Evolutionary conservation across 352 stramenopile genomes (phyloP).

Genomic region (Pythium graminicola): DNA sequence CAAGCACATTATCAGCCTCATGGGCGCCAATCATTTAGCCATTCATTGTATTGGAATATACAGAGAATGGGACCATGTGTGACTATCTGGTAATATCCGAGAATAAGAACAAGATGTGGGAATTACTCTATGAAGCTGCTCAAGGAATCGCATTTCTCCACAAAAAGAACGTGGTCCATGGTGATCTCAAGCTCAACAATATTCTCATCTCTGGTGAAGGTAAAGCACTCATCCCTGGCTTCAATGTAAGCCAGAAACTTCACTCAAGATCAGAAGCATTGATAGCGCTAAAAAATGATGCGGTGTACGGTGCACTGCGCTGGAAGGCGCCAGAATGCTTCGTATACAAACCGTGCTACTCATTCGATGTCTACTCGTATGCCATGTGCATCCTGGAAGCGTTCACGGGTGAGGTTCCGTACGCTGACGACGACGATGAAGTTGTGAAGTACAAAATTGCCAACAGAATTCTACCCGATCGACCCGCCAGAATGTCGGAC

Average conservation of each 20-base stretch:
- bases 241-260: conserved; percentile 15
- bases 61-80: neutral
- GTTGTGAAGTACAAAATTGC: neutral
- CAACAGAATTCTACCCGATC: neutral
- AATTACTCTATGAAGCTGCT: neutral
- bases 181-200: conserved; percentile 64
- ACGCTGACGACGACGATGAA: neutral
- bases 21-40: neutral
- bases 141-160: conserved; percentile 22
- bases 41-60: neutral
- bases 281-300: neutral
- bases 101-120: neutral
- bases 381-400: conserved; percentile 8
- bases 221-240: conserved; percentile 28
- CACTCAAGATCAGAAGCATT: neutral
- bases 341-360: neutral
- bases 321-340: conserved; percentile 4
- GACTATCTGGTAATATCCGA: neutral
- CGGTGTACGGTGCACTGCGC: neutral
- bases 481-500: neutral
- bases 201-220: conserved; percentile 28
- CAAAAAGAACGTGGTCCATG: conserved; percentile 27
- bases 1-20: neutral
- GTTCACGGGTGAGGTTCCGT: neutral
- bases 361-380: conserved; percentile 5